A percentile compares a stretch with the other conserved stretches of the same genome.
Conservation (phyloP, 1,284 basidiomycete species). For the Ustilago xerochloae region DNA sequence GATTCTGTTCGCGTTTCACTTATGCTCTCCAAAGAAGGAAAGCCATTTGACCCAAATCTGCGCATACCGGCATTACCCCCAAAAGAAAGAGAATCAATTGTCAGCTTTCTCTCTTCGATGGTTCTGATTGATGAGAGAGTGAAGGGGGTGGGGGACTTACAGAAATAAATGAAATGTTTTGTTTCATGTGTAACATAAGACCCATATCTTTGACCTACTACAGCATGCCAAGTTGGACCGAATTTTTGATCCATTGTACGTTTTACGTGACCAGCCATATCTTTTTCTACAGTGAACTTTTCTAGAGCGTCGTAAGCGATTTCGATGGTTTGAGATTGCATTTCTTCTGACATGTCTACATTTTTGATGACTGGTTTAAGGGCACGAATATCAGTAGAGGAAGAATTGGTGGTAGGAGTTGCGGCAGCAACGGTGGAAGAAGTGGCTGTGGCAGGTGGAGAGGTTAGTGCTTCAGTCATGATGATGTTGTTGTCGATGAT, state of each 20-base stretch:
- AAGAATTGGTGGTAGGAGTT: not conserved
- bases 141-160: constrained; percentile 46
- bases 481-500: not conserved
- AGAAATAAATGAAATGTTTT: constrained; percentile 68
- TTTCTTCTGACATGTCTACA: constrained; percentile 95
- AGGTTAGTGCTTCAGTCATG: constrained; percentile 23
- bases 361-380: constrained; percentile 86
- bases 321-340: constrained; percentile 92
- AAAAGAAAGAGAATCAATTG: not conserved
- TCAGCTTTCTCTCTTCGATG: not conserved
- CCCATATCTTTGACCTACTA: constrained; percentile 91
- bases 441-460: constrained; percentile 2
- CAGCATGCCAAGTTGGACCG: constrained; percentile 95
- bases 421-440: no score
- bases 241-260: constrained; percentile 93
- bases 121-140: no score
- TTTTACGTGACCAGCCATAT: constrained; percentile 97
- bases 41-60: constrained; percentile 66
- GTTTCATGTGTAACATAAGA: constrained; percentile 88
- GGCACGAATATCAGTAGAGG: constrained; percentile 9
- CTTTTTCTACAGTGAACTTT: constrained; percentile 91
- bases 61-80: not conserved
- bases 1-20: no score
- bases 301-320: constrained; percentile 85
- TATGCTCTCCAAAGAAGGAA: constrained; percentile 67